Conservation (phyloP, 805 yeast species). For the Kodamaea jinghongensis region DNA sequence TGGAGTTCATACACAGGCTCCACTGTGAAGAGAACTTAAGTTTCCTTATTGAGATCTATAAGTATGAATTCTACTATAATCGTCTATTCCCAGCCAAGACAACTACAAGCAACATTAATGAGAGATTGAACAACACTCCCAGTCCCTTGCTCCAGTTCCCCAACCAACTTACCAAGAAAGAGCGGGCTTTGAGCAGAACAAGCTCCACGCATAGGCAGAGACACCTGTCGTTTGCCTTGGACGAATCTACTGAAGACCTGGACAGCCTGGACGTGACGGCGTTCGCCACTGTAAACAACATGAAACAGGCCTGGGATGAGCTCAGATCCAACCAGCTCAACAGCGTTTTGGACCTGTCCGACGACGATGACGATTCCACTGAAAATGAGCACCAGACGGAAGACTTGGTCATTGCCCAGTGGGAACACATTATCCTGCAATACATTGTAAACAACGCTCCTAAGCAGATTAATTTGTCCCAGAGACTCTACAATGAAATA, state of each 20-base stretch:
- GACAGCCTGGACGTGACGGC: slow-evolving; percentile 24
- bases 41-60: slow-evolving; percentile 44
- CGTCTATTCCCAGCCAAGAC: slow-evolving; percentile 13
- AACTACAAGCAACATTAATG: not conserved
- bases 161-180: slow-evolving; percentile 1
- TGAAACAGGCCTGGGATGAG: slow-evolving; percentile 41
- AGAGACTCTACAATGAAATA: slow-evolving; percentile 30
- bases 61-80: slow-evolving; percentile 45
- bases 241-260: slow-evolving; percentile 12
- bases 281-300: slow-evolving; percentile 33
- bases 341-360: slow-evolving; percentile 3
- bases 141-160: slow-evolving; percentile 2
- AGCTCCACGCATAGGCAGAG: slow-evolving; percentile 10
- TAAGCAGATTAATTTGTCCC: slow-evolving; percentile 49
- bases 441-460: slow-evolving; percentile 44
- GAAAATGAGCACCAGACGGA: slow-evolving; percentile 3
- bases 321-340: slow-evolving; percentile 7
- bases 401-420: slow-evolving; percentile 23
- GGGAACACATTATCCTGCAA: slow-evolving; percentile 36
- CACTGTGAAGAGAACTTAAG: slow-evolving; percentile 47
- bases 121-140: slow-evolving; percentile 13
- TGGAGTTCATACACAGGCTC: slow-evolving; percentile 29
- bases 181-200: slow-evolving; percentile 12
- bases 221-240: slow-evolving; percentile 3
- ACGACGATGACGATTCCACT: slow-evolving; percentile 6